phyloP scores from a whole-genome alignment of 139 green algal species.

The Picochlorum sp. region DNA sequence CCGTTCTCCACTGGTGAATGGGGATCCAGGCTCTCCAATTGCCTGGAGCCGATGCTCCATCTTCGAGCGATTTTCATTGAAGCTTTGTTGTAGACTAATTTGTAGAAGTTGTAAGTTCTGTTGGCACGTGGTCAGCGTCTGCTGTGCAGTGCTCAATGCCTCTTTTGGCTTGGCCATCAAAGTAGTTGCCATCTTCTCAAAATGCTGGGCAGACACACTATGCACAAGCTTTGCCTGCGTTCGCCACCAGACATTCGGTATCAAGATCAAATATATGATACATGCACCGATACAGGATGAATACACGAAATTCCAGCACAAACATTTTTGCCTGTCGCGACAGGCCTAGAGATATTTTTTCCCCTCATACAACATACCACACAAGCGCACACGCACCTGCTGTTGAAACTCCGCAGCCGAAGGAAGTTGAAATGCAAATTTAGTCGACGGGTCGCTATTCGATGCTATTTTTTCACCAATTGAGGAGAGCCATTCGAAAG shows the following conservation, averaged over 20 bases:
- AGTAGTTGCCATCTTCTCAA: background rate
- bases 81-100: slow-evolving; percentile 8
- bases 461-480: background rate
- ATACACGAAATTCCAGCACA: too few species aligned
- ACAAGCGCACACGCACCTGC: too few species aligned
- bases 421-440: background rate
- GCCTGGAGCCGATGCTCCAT: slow-evolving; percentile 13
- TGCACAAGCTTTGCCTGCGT: background rate
- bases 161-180: slow-evolving; percentile 17
- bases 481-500: background rate
- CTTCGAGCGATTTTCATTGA: slow-evolving; percentile 5
- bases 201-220: background rate
- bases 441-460: background rate
- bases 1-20: background rate
- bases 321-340: too few species aligned
- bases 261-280: too few species aligned
- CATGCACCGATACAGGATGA: too few species aligned
- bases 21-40: slow-evolving; percentile 16
- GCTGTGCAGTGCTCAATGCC: slow-evolving; percentile 14
- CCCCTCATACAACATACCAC: too few species aligned
- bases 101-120: slow-evolving; percentile 28
- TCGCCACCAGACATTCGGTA: too few species aligned
- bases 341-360: too few species aligned
- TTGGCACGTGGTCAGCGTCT: slow-evolving; percentile 34
- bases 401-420: background rate